Conservation (phyloP, 2,329 filamentous ascomycete genomes). For the Boeremia lycopersici region DNA sequence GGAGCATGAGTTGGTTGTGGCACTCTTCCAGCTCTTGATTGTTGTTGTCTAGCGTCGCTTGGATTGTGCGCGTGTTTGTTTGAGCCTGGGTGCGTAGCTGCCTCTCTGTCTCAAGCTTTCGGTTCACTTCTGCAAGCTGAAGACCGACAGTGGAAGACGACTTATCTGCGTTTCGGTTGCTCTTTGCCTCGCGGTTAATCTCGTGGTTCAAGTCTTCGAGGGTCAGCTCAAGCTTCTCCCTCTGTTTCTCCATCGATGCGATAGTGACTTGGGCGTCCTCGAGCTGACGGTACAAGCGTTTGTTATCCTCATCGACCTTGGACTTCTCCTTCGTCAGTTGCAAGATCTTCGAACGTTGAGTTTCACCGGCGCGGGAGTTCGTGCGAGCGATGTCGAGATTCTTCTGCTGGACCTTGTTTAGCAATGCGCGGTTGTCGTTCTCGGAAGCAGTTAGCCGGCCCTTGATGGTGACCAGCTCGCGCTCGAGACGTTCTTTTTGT, state of each 20-base stretch:
- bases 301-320: constrained; percentile 81
- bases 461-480: constrained; percentile 88
- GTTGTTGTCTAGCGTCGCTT: constrained; percentile 76
- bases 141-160: constrained; percentile 77
- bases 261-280: constrained; percentile 84
- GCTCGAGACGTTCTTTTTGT: constrained; percentile 89
- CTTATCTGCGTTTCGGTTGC: constrained; percentile 88
- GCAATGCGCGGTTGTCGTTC: constrained; percentile 91
- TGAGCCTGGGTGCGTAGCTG: constrained; percentile 86
- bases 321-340: constrained; percentile 82
- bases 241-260: constrained; percentile 87
- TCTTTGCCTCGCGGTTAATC: constrained; percentile 86
- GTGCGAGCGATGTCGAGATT: constrained; percentile 94
- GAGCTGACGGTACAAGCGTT: constrained; percentile 80
- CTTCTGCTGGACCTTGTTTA: constrained; percentile 98
- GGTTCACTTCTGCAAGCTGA: constrained; percentile 86
- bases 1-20: constrained; percentile 76
- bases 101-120: constrained; percentile 86
- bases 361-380: constrained; percentile 82
- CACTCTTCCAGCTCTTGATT: constrained; percentile 82
- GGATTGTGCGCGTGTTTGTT: constrained; percentile 79
- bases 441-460: constrained; percentile 89
- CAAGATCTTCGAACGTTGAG: constrained; percentile 75
- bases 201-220: constrained; percentile 94
- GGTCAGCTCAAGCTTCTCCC: constrained; percentile 86